Conservation (phyloP, 169 alveolate species). For the Cryptosporidium baileyi region DNA sequence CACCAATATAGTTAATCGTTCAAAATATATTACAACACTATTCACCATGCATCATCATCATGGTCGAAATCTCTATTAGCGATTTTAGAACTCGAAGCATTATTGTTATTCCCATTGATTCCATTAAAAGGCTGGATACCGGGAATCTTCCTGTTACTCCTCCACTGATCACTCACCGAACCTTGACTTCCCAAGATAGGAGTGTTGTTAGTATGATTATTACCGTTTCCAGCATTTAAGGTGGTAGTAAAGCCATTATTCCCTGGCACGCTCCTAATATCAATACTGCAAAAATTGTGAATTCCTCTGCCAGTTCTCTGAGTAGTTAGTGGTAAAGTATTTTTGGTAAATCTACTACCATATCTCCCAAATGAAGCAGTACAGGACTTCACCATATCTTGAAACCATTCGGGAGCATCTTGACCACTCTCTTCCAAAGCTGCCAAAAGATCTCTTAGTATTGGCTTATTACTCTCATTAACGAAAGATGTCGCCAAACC, state of each 20-base stretch:
- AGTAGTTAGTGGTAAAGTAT: neutral
- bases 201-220: neutral
- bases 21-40: neutral
- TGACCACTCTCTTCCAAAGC: constrained; percentile 76
- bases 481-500: constrained; percentile 96
- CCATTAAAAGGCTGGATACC: neutral
- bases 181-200: constrained; percentile 50
- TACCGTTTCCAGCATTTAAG: neutral
- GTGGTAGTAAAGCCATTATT: neutral
- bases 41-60: constrained; percentile 67
- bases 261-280: constrained; percentile 36
- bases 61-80: constrained; percentile 61
- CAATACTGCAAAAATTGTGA: constrained; percentile 65
- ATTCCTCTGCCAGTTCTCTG: constrained; percentile 36
- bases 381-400: constrained; percentile 71
- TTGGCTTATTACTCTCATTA: constrained; percentile 86
- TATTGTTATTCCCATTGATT: neutral
- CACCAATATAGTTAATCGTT: neutral
- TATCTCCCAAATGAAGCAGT: constrained; percentile 66
- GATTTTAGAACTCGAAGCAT: constrained; percentile 37
- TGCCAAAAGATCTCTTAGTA: constrained; percentile 84
- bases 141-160: neutral
- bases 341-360: constrained; percentile 12
- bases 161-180: constrained; percentile 1
- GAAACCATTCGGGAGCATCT: constrained; percentile 76